Base-by-base conservation (phyloP, 805 yeast species). In the Sugiyamaella americana region DNA sequence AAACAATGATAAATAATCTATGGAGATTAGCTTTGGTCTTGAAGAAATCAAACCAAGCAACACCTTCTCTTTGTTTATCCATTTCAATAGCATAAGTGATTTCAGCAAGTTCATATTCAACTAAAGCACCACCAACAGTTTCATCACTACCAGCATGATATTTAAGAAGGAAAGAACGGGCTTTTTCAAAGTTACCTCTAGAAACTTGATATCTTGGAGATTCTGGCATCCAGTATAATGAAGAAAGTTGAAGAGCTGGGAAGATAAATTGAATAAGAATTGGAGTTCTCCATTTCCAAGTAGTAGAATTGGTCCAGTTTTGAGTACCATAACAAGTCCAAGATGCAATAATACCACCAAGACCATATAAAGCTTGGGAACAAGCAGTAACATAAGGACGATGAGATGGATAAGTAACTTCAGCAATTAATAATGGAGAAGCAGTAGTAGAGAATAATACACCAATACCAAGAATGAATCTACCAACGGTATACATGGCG, bases 161-260 rank as follows among this genome's bases (percentile, higher is more conserved):
- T 40, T 48, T 37, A 37, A 44, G 29, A n/a, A 53, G 23, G 32
- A 53, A 72, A 46, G 73, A 77, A 26, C 76, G 68, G 2, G 89
- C 91, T 37, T 73, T 70, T 16, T 75, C 80, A 44, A 75, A 58
- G 21, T 73, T 65, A 51, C 76, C 77, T 51, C 76, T 75, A 46
- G 74, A 76, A 30, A 89, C 87, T 58, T 76, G 79, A 66, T 73
- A 89, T 50, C 96, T 72, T 0, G 96, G 96, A 34, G 89, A 79
- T 64, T 89, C 97, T 0, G 98, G 97, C n/a, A 87, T 66, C 37
- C 79, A 75, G 37, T 77, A 58, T 34, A 70, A 59, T 23, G 71
- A 66, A 18, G 40, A 65, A 26, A 48, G 79, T 77, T 84, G 68
- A 45, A 82, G 58, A 35, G 84, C 64, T 41, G 86, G 50, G 59